These are phyloP conservation scores for Nectriaceae sp. DNA, from an alignment of 2,329 filamentous ascomycete genomes.

Conservation along the genomic window DNA sequence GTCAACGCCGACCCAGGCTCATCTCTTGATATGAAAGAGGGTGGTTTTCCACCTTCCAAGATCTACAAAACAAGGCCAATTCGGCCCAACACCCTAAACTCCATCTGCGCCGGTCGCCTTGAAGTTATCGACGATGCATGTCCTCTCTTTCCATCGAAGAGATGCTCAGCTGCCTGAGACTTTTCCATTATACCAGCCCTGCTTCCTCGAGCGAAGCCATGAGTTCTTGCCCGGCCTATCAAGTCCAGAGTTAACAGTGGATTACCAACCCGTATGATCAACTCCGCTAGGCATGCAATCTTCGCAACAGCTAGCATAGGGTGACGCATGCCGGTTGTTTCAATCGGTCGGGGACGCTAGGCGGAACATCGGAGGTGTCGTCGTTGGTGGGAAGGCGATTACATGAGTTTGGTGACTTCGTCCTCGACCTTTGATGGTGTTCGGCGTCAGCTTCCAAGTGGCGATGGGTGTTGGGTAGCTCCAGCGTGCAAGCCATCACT, in stretches of 20 bases:
- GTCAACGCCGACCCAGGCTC: constrained; percentile 14
- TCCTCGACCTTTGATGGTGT: constrained; percentile 71
- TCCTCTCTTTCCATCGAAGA: constrained; percentile 37
- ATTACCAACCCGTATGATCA: constrained; percentile 9
- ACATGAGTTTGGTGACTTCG: constrained; percentile 90
- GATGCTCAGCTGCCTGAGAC: constrained; percentile 34
- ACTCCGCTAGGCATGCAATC: background rate
- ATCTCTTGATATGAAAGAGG: constrained; percentile 45
- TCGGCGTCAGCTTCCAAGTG: constrained; percentile 33
- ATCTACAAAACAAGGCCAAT: constrained; percentile 41
- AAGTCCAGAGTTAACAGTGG: constrained; percentile 31
- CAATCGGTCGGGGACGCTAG: constrained; percentile 12
- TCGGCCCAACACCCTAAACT: constrained; percentile 33
- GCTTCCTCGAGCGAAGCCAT: constrained; percentile 29
- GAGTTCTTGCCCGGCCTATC: constrained; percentile 30
- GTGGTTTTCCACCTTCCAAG: constrained; percentile 49
- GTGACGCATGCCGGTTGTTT: no score
- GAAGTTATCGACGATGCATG: constrained; percentile 26
- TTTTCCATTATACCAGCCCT: constrained; percentile 33
- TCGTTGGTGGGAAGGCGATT: constrained; percentile 35
- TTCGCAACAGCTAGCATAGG: background rate
- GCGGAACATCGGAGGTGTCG: constrained; percentile 10
- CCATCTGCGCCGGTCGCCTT: constrained; percentile 28
- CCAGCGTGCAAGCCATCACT: constrained; percentile 17
- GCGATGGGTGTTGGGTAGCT: constrained; percentile 14